Evolutionary conservation across 1,139 yeast species (phyloP).

Genomic region (Kurtzmaniella quercitrusa): DNA sequence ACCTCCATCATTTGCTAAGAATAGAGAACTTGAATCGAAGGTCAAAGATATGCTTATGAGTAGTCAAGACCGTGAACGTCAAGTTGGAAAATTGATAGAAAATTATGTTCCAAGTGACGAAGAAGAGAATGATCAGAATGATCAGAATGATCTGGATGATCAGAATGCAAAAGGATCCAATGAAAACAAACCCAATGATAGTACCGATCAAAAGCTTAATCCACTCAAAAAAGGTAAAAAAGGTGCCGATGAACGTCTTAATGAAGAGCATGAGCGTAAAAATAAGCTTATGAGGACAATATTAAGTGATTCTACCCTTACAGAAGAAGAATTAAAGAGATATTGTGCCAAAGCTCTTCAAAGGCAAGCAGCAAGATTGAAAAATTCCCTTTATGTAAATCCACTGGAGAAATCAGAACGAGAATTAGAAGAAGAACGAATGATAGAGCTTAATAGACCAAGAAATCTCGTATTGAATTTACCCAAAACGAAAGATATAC

Average conservation of each 20-base stretch:
- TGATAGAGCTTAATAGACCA: slow-evolving; percentile 43
- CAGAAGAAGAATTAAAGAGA: slow-evolving; percentile 14
- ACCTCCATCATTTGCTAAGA: slow-evolving; percentile 79
- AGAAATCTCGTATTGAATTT: slow-evolving; percentile 45
- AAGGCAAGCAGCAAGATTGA: slow-evolving; percentile 16
- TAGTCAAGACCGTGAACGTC: slow-evolving; percentile 25
- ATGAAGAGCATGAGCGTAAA: slow-evolving; percentile 9
- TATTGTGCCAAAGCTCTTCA: slow-evolving; percentile 7
- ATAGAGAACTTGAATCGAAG: slow-evolving; percentile 31
- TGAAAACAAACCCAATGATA: too few relatives aligned
- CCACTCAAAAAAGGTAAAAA: not conserved
- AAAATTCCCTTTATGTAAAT: slow-evolving; percentile 18
- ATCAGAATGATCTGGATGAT: not conserved
- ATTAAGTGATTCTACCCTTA: slow-evolving; percentile 22
- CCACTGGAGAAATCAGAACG: slow-evolving; percentile 20
- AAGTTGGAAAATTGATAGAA: slow-evolving; percentile 40
- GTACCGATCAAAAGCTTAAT: too few relatives aligned
- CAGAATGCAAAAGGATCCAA: too few relatives aligned
- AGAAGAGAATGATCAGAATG: not conserved
- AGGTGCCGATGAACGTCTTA: not conserved
- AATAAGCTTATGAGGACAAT: slow-evolving; percentile 15
- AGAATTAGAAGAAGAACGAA: slow-evolving; percentile 18
- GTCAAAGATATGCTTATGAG: slow-evolving; percentile 29
- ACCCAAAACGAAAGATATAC: slow-evolving; percentile 53
- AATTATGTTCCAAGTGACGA: slow-evolving; percentile 19